These are phyloP conservation scores for Coelastrella sp. DNA, from an alignment of 139 green algal species.

Conservation along the genomic window DNA sequence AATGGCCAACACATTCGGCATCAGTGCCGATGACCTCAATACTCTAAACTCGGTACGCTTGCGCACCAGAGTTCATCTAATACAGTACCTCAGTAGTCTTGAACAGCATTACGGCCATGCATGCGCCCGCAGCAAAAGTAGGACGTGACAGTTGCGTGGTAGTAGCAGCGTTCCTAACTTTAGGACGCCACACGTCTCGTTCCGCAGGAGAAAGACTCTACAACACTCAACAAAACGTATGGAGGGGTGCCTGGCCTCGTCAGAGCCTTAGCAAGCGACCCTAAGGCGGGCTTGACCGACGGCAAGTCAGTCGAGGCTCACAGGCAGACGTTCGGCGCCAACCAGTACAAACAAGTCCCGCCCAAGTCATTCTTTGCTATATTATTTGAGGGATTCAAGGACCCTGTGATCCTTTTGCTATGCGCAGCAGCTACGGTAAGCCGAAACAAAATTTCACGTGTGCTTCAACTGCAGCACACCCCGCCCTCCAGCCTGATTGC, in stretches of 20 bases:
- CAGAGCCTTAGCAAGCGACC: slow-evolving; percentile 52
- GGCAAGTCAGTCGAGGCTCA: slow-evolving; percentile 48
- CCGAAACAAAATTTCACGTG: too few relatives aligned
- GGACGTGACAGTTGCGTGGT: not conserved
- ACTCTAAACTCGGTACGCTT: not conserved
- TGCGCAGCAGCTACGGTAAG: slow-evolving; percentile 82
- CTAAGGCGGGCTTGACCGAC: slow-evolving; percentile 17
- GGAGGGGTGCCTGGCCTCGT: slow-evolving; percentile 77
- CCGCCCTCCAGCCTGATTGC: too few relatives aligned
- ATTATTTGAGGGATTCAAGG: slow-evolving; percentile 77
- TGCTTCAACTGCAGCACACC: too few relatives aligned
- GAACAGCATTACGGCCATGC: not conserved
- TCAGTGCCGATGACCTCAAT: not conserved
- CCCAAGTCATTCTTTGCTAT: slow-evolving; percentile 78
- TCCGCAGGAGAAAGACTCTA: slow-evolving; percentile 77
- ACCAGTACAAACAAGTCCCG: slow-evolving; percentile 67
- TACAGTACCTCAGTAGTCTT: not conserved
- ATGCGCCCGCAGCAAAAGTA: not conserved
- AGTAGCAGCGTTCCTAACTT: not conserved
- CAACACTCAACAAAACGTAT: slow-evolving; percentile 43
- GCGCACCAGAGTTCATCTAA: not conserved
- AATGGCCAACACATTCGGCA: not conserved
- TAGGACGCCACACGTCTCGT: not conserved
- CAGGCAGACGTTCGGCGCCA: slow-evolving; percentile 70
- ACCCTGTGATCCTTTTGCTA: slow-evolving; percentile 95